Percentiles rank a stretch among this genome's conserved stretches.
Conservation (phyloP, 2,329 filamentous ascomycete genomes). For the Verticillium isaacii region DNA sequence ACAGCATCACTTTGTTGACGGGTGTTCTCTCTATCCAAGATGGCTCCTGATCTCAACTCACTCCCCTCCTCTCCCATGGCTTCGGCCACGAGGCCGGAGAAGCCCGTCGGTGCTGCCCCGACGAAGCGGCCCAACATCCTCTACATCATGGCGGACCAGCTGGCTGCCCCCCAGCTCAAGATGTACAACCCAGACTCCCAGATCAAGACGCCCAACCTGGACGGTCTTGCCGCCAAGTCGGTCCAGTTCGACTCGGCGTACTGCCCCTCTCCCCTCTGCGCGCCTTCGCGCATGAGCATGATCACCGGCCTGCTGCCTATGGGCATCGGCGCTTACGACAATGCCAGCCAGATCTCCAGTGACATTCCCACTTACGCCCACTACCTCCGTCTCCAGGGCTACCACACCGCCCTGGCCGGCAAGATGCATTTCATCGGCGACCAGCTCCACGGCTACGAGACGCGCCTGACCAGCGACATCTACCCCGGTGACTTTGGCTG, state of each 20-base stretch:
- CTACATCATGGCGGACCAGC: constrained; percentile 96
- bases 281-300: constrained; percentile 90
- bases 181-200: constrained; percentile 86
- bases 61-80: constrained; percentile 51
- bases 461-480: constrained; percentile 88
- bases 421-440: constrained; percentile 99
- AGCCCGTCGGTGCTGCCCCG: constrained; percentile 11
- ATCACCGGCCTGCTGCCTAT: constrained; percentile 88
- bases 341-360: constrained; percentile 77
- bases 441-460: constrained; percentile 91
- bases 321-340: constrained; percentile 89
- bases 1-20: neutral
- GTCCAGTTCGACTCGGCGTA: constrained; percentile 94
- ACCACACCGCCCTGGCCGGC: constrained; percentile 84
- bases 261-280: constrained; percentile 89
- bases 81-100: constrained; percentile 10
- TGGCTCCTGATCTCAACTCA: constrained; percentile 73
- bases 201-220: constrained; percentile 89
- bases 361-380: constrained; percentile 90
- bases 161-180: constrained; percentile 84
- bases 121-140: constrained; percentile 36
- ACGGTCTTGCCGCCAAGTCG: constrained; percentile 72
- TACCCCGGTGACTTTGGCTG: constrained; percentile 93
- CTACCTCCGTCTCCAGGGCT: constrained; percentile 78
- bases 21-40: constrained; percentile 21